Percentiles rank a stretch among this genome's conserved stretches.
Evolutionary conservation across 805 yeast species (phyloP).

Genomic region (Nematodospora valgi): DNA sequence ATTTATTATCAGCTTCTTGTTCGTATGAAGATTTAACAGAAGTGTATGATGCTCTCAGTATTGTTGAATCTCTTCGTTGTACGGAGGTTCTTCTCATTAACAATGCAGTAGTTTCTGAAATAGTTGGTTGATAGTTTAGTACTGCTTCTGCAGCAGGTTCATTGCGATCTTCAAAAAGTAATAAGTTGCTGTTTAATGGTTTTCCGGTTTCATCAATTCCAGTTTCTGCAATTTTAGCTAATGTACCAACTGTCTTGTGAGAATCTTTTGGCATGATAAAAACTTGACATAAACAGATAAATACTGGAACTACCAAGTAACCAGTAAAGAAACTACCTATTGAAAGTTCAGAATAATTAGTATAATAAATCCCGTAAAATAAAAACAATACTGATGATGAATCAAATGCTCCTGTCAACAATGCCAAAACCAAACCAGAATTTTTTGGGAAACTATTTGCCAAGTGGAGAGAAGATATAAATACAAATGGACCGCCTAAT

Average conservation of each 20-base stretch:
- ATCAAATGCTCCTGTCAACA: conserved; percentile 92
- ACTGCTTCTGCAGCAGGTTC: conserved; percentile 8
- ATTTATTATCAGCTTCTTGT: conserved; percentile 57
- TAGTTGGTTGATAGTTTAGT: conserved; percentile 27
- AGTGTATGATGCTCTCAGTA: conserved; percentile 26
- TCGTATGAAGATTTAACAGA: conserved; percentile 59
- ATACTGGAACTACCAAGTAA: conserved; percentile 73
- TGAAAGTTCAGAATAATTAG: conserved; percentile 35
- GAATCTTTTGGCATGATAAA: conserved; percentile 77
- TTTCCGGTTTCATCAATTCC: conserved; percentile 71
- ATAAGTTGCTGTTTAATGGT: conserved; percentile 46
- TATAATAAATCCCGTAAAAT: conserved; percentile 65
- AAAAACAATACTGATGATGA: conserved; percentile 87
- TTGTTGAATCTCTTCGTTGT: conserved; percentile 28
- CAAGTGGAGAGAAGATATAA: conserved; percentile 84
- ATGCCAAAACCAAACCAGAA: conserved; percentile 78
- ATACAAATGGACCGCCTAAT: conserved; percentile 91
- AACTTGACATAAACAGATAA: conserved; percentile 70
- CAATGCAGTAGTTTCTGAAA: conserved; percentile 39
- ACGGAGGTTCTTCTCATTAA: conserved; percentile 28
- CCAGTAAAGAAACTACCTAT: conserved; percentile 59
- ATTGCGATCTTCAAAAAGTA: conserved; percentile 35
- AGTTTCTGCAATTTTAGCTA: conserved; percentile 67
- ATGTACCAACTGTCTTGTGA: conserved; percentile 66
- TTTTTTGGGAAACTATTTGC: conserved; percentile 79